A percentile compares a stretch with the other conserved stretches of the same genome.
Conservation (phyloP, 805 yeast species). For the Maudiozyma bulderi region DNA sequence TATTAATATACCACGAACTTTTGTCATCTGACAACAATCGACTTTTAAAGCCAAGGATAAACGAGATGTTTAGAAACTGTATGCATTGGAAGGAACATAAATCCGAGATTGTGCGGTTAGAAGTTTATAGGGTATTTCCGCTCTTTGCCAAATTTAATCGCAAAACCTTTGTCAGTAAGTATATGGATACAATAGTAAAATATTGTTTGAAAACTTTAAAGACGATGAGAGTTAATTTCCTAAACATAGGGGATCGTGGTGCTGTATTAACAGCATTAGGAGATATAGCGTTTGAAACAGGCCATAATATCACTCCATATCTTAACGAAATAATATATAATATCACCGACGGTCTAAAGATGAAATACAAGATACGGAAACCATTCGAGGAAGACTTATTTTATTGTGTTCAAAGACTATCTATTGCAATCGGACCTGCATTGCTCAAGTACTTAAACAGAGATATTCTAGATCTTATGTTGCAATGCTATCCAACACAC, state of each 20-base stretch:
- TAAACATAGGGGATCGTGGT: conserved; percentile 45
- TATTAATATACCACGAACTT: conserved; percentile 73
- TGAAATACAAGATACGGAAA: conserved; percentile 43
- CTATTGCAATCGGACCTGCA: conserved; percentile 87
- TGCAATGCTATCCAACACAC: conserved; percentile 75
- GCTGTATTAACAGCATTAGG: conserved; percentile 77
- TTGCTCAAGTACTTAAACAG: conserved; percentile 78
- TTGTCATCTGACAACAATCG: conserved; percentile 56
- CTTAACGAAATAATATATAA: conserved; percentile 79
- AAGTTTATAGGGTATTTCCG: conserved; percentile 78
- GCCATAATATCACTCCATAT: conserved; percentile 77
- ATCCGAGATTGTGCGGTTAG: conserved; percentile 65
- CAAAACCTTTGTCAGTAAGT: conserved; percentile 64
- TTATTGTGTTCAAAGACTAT: conserved; percentile 78
- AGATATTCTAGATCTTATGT: conserved; percentile 68
- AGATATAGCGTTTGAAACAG: conserved; percentile 63
- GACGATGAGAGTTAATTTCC: conserved; percentile 38
- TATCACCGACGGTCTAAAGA: conserved; percentile 65
- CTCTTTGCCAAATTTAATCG: conserved; percentile 72
- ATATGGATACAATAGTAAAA: conserved; percentile 67
- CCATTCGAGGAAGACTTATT: conserved; percentile 80
- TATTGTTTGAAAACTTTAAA: conserved; percentile 72
- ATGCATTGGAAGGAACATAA: conserved; percentile 70
- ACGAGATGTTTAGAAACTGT: conserved; percentile 66
- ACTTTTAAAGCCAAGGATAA: conserved; percentile 61